These are phyloP conservation scores for Psilocybe sp. DNA, from an alignment of 768 basidiomycete species.

Conservation along the genomic window DNA sequence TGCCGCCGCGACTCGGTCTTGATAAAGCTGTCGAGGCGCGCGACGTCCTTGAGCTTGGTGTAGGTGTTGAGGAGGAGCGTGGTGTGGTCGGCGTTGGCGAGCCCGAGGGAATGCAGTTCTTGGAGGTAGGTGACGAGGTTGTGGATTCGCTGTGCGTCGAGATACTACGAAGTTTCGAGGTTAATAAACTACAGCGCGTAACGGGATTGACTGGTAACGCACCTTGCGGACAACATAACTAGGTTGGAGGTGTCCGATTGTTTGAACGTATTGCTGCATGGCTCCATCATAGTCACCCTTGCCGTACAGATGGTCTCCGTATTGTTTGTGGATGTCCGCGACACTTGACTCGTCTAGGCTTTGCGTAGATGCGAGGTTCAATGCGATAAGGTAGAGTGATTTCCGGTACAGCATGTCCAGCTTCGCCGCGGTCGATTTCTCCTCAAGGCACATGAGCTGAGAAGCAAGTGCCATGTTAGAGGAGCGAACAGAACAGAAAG, in stretches of 20 bases:
- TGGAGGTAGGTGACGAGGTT: constrained; percentile 95
- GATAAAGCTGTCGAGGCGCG: constrained; percentile 88
- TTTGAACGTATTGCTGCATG: constrained; percentile 89
- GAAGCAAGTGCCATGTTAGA: not conserved
- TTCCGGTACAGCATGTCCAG: constrained; percentile 83
- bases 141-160: constrained; percentile 94
- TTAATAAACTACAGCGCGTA: not conserved
- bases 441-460: constrained; percentile 65
- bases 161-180: constrained; percentile 54
- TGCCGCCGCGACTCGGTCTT: constrained; percentile 72
- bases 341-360: constrained; percentile 68
- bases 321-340: constrained; percentile 86
- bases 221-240: constrained; percentile 98
- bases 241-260: constrained; percentile 84
- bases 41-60: constrained; percentile 92
- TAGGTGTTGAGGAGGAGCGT: constrained; percentile 96
- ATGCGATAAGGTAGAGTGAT: constrained; percentile 74
- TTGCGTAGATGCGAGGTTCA: constrained; percentile 81
- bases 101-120: constrained; percentile 84
- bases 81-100: constrained; percentile 95
- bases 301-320: constrained; percentile 87
- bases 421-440: constrained; percentile 82
- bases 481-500: not conserved
- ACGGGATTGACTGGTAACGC: constrained; percentile 5
- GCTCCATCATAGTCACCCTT: constrained; percentile 93